phyloP scores from a whole-genome alignment of 2,329 filamentous ascomycete species.

The Fusarium kyushuense region DNA sequence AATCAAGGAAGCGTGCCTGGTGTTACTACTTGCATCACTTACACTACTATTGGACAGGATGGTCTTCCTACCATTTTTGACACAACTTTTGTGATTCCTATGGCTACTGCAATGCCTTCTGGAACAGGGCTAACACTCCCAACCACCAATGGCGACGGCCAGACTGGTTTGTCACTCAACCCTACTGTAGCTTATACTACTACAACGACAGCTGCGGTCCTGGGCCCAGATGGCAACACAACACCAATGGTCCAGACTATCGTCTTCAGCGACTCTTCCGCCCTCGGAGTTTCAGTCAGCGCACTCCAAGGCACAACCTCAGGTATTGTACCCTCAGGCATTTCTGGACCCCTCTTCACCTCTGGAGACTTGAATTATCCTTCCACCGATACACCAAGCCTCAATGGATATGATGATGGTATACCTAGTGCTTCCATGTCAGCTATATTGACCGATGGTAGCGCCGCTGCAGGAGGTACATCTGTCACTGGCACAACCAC shows the following conservation, averaged over 20 bases:
- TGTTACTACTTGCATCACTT: constrained; percentile 50
- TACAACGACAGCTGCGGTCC: constrained; percentile 49
- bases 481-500: constrained; percentile 40
- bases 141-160: constrained; percentile 18
- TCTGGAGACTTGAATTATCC: constrained; percentile 18
- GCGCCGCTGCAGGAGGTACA: constrained; percentile 30
- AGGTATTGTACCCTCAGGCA: constrained; percentile 27
- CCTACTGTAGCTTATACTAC: constrained; percentile 42
- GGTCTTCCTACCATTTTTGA: constrained; percentile 49
- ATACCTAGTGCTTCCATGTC: constrained; percentile 35
- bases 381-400: constrained; percentile 34
- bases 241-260: constrained; percentile 52
- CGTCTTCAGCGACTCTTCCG: constrained; percentile 46
- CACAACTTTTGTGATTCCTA: constrained; percentile 49
- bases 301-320: constrained; percentile 32
- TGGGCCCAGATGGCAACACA: constrained; percentile 50
- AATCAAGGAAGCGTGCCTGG: constrained; percentile 9
- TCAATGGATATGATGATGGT: constrained; percentile 47
- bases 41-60: constrained; percentile 48
- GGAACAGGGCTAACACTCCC: constrained; percentile 30
- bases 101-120: constrained; percentile 38
- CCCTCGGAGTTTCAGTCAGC: constrained; percentile 34
- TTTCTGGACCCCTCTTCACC: constrained; percentile 31
- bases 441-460: constrained; percentile 32
- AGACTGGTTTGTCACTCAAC: constrained; percentile 27